Base-by-base conservation (phyloP, 768 basidiomycete species). In the Boletus tylopilopsis region DNA sequence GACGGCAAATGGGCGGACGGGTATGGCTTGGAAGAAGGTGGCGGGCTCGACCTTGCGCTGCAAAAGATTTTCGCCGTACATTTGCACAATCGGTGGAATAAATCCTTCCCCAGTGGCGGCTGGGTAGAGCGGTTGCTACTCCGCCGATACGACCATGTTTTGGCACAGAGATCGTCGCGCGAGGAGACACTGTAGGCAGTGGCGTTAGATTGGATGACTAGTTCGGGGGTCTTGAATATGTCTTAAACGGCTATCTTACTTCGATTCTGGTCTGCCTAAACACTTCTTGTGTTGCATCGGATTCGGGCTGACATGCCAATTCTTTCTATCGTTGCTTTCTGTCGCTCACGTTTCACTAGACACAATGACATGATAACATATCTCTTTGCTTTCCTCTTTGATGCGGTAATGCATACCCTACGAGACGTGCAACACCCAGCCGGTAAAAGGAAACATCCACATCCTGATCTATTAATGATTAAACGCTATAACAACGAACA, bases 51-150 rank as follows among this genome's bases (percentile, higher is more conserved):
- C 59, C 52, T 70, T 39, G 77, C 74, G 51, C 71, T 94, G n/a
- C 60, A 68, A 44, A 82, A 84, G 43, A 77, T 95, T 1, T 98
- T 94, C 71, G 78, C 84, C 0, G 82, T 98, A 19, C 95, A 97
- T 70, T 64, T 98, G 56, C 95, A 98, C 67, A 96, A 97, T 69
- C 91, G 92, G 64, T 97, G 94, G 94, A 79, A 85, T 47, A 94
- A 90, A 73, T 64, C 70, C 45, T 97, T 87, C 59, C 94, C 95
- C 0, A 63, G 62, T 19, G 79, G 72, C 6, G 94, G 95, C 0
- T 97, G 94, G 94, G 84, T 98, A 1, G 84, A 90, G 35, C 73
- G 88, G 60, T 61, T 96, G 54, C 66, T 97, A 47, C 65, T 94
- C 54, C 74, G 66, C 55, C 72, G 75, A 64, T 84, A 87, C 57